A percentile compares a stretch with the other conserved stretches of the same genome.
phyloP scores from a whole-genome alignment of 768 basidiomycete genomes.

The Mycena olivaceomarginata region DNA sequence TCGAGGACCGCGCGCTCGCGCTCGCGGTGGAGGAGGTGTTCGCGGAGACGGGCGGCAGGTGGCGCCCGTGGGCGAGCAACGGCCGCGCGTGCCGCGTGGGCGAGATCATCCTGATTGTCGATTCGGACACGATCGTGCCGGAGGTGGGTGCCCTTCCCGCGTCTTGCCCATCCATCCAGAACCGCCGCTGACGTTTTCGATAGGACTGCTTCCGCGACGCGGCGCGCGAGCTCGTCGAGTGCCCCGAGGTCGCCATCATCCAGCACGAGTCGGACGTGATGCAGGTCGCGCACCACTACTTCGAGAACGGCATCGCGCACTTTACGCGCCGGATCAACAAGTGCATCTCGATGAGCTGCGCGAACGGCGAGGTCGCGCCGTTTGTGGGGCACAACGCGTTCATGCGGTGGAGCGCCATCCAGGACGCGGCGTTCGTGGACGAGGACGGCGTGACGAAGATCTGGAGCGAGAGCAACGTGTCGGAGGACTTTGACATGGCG shows the following conservation, averaged over 20 bases:
- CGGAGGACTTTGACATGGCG: constrained; percentile 91
- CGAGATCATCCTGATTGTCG: constrained; percentile 87
- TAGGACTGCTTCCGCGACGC: constrained; percentile 94
- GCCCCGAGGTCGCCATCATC: constrained; percentile 91
- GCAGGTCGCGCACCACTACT: constrained; percentile 93
- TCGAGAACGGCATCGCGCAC: constrained; percentile 92
- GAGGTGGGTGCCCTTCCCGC: constrained; percentile 65
- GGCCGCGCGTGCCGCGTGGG: constrained; percentile 85
- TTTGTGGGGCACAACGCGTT: constrained; percentile 95
- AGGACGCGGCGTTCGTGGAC: constrained; percentile 89
- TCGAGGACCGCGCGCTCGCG: constrained; percentile 85
- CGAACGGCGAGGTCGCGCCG: constrained; percentile 89
- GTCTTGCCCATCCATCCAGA: neutral
- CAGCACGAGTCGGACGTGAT: constrained; percentile 95
- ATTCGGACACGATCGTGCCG: constrained; percentile 88
- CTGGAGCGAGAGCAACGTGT: constrained; percentile 90
- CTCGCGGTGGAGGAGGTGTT: constrained; percentile 86
- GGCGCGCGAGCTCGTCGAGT: constrained; percentile 88
- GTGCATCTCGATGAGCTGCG: constrained; percentile 86
- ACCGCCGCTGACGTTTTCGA: too few species aligned
- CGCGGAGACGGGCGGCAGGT: constrained; percentile 72
- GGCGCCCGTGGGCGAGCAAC: constrained; percentile 87
- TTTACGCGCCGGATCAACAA: constrained; percentile 93
- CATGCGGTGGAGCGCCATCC: constrained; percentile 91
- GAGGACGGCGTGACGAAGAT: constrained; percentile 81